Evolutionary conservation across 2,329 filamentous ascomycete species (phyloP), one percentile per base, ranked within the genome.

Genomic region (Penicillium sp.): DNA sequence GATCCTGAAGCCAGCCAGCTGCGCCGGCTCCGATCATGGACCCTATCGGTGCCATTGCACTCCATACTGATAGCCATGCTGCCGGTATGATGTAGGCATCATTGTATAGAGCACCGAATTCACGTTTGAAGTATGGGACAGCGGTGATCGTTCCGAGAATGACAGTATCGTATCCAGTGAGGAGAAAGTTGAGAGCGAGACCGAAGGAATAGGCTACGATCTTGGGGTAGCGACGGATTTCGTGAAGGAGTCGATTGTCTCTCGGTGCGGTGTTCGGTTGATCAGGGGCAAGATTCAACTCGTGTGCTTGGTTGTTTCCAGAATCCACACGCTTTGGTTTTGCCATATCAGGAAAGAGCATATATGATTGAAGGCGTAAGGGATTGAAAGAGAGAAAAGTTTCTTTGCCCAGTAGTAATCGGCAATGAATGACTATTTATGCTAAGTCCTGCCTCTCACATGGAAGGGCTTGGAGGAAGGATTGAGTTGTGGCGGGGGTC

Each of bases 11-110:
- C 55, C 65, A 69, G 6, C 77, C 77, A 7, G 69, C 77, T 2
- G 66, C 44, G 6, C 71, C 53, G 1, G 75, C 67, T 2, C 77
- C 77, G n/a, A 72, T 45, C 48, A 77, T 69, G 37, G 71, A 67
- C 1, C 75, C 75, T 13, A 77, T 59, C 0, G 74, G 72, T 21
- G 70, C 70, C 6, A 73, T 66, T 19, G 75, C 73, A 39, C 72
- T 75, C 77, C 77, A 80, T 13, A 80, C 66, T 1, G 75, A 72
- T 7, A 80, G 67, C 77, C 77, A 80, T 18, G 72, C 63, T 1
- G 75, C 75, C 0, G 78, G 77, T 18, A 77, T 70, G 34, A 74
- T 77, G 36, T 69, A 68, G 26, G 62, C 50, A n/a, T 59, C 62
- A 11, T 70, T 52, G 34, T 69, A 65, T 2, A 60, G 56, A 18